Percentiles rank a stretch among this genome's conserved stretches.
phyloP scores from a whole-genome alignment of 257 asterid genomes.

The Nicotiana otophora region DNA sequence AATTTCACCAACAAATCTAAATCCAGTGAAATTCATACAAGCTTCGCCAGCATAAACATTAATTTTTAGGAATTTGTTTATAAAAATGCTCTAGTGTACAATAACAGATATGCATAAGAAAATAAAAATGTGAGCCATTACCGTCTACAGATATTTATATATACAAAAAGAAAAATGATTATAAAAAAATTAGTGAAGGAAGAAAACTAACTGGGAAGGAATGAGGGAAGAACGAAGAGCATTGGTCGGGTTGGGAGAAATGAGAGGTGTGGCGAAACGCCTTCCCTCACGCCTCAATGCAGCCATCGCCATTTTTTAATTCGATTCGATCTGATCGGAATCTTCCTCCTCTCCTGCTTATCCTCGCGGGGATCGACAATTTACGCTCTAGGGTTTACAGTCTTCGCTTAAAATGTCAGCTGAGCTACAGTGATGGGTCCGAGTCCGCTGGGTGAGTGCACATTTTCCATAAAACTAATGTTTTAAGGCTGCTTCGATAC shows the following conservation, averaged over 20 bases:
- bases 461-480: no score
- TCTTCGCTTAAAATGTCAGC: constrained; percentile 4
- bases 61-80: background rate
- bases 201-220: constrained; percentile 47
- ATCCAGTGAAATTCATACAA: background rate
- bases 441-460: no score
- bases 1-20: background rate
- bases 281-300: constrained; percentile 87
- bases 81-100: background rate
- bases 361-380: constrained; percentile 1
- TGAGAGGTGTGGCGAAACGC: constrained; percentile 71
- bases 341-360: background rate
- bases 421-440: background rate
- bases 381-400: constrained; percentile 1
- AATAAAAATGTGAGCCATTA: background rate
- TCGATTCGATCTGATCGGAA: constrained; percentile 9
- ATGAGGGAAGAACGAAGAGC: constrained; percentile 55
- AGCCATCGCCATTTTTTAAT: constrained; percentile 72
- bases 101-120: background rate
- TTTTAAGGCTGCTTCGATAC: no score
- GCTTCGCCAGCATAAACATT: background rate
- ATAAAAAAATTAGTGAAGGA: background rate
- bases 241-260: constrained; percentile 49
- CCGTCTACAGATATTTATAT: background rate
- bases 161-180: background rate